Evolutionary conservation across 1,139 yeast species (phyloP).

Genomic region (Yarrowia galli): DNA sequence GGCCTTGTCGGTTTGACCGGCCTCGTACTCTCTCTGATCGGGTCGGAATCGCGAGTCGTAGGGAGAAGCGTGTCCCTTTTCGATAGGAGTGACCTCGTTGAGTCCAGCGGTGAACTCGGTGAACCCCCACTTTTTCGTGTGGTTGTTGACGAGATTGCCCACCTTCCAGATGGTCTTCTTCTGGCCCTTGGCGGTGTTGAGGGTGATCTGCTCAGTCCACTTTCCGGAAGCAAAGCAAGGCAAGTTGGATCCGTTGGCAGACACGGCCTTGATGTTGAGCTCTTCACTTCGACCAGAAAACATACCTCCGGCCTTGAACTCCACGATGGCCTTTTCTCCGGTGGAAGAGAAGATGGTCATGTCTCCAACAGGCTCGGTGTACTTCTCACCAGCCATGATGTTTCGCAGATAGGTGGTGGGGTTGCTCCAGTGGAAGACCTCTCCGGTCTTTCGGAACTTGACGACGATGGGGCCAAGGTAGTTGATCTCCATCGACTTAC

Average conservation of each 20-base stretch:
- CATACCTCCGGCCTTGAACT: constrained; percentile 76
- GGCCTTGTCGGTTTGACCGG: constrained; percentile 72
- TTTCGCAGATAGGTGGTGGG: constrained; percentile 86
- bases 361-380: constrained; percentile 83
- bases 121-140: constrained; percentile 78
- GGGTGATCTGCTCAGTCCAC: constrained; percentile 70
- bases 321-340: constrained; percentile 73
- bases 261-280: constrained; percentile 63
- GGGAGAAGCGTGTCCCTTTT: constrained; percentile 69
- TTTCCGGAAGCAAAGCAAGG: constrained; percentile 62
- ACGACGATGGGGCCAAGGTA: constrained; percentile 74
- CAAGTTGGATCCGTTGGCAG: constrained; percentile 49
- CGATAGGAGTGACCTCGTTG: constrained; percentile 78
- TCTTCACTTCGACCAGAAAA: constrained; percentile 89
- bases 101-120: constrained; percentile 81
- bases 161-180: constrained; percentile 63
- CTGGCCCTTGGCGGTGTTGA: constrained; percentile 41
- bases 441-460: constrained; percentile 64
- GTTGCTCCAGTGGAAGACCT: constrained; percentile 76
- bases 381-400: constrained; percentile 92
- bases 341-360: constrained; percentile 70
- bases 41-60: constrained; percentile 92
- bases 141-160: constrained; percentile 66
- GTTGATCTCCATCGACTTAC: constrained; percentile 83
- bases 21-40: constrained; percentile 76